A percentile compares a stretch with the other conserved stretches of the same genome.
These are phyloP conservation scores for Trichosporon sp. DNA, from an alignment of 1,284 basidiomycete species.

Conservation along the genomic window DNA sequence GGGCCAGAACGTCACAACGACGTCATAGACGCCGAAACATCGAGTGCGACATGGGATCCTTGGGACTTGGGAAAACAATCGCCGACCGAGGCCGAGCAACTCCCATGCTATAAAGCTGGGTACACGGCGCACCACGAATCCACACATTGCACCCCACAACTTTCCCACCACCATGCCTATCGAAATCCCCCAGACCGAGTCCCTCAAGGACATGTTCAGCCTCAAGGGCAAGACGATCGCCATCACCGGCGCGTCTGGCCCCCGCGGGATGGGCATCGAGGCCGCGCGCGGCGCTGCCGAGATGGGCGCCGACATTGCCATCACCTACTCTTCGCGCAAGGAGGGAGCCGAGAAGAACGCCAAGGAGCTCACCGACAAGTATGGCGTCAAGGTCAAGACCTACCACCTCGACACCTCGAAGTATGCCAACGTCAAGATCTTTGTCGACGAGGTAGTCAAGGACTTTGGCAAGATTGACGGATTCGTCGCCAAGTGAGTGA, in stretches of 20 bases:
- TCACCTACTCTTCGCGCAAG: slow-evolving; percentile 20
- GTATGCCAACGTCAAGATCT: slow-evolving; percentile 14
- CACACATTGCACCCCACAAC: neutral
- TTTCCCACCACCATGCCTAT: slow-evolving; percentile 1
- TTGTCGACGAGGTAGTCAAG: slow-evolving; percentile 18
- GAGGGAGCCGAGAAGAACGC: slow-evolving; percentile 18
- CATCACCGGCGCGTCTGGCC: slow-evolving; percentile 20
- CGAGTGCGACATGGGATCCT: neutral
- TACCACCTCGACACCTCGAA: slow-evolving; percentile 17
- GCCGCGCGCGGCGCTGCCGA: slow-evolving; percentile 20
- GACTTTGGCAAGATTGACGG: slow-evolving; percentile 21
- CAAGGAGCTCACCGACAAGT: slow-evolving; percentile 15
- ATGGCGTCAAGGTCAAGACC: slow-evolving; percentile 12
- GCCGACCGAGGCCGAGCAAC: neutral
- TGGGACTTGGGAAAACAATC: neutral
- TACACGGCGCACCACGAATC: neutral
- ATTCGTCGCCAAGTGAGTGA: slow-evolving; percentile 20
- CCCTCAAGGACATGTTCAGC: slow-evolving; percentile 8
- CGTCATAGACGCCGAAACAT: neutral
- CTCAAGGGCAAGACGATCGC: slow-evolving; percentile 17
- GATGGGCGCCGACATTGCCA: slow-evolving; percentile 16
- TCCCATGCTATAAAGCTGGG: neutral
- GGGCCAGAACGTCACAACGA: neutral
- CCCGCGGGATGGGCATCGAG: slow-evolving; percentile 19
- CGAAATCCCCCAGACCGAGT: neutral